A percentile compares a stretch with the other conserved stretches of the same genome.
Evolutionary conservation across 2,329 filamentous ascomycete genomes (phyloP).

Genomic region (Fusarium sp.): DNA sequence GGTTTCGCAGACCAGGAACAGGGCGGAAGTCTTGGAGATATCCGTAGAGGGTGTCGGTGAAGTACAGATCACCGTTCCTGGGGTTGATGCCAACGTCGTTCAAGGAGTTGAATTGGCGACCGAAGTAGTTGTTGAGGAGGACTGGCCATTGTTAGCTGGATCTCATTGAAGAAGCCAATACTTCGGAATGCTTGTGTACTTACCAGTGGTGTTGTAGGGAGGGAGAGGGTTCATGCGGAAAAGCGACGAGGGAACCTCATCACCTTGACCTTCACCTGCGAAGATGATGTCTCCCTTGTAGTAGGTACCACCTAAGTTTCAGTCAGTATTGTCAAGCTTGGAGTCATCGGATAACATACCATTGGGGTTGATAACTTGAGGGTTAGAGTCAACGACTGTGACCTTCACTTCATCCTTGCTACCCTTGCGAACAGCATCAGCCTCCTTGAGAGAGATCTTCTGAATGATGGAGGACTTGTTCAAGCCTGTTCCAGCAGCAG

Average conservation of each 20-base stretch:
- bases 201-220: constrained; percentile 65
- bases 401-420: constrained; percentile 56
- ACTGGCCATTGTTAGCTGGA: constrained; percentile 45
- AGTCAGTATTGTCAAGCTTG: background rate
- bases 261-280: constrained; percentile 64
- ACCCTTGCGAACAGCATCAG: constrained; percentile 49
- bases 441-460: constrained; percentile 63
- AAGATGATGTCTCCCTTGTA: constrained; percentile 64
- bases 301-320: constrained; percentile 59
- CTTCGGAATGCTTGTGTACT: background rate
- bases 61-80: constrained; percentile 68
- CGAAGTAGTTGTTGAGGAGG: constrained; percentile 70
- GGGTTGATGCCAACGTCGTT: constrained; percentile 70
- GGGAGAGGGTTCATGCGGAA: constrained; percentile 49
- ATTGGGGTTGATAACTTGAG: constrained; percentile 64
- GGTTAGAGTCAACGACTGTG: constrained; percentile 58
- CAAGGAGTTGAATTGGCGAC: constrained; percentile 70
- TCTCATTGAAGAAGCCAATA: background rate
- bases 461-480: constrained; percentile 65
- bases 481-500: constrained; percentile 62
- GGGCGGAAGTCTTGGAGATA: constrained; percentile 70
- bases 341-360: constrained; percentile 46
- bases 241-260: constrained; percentile 45
- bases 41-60: constrained; percentile 73
- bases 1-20: constrained; percentile 64